Conservation (phyloP, 129 eudicot species). For the Chrysanthemum lavandulifolium region DNA sequence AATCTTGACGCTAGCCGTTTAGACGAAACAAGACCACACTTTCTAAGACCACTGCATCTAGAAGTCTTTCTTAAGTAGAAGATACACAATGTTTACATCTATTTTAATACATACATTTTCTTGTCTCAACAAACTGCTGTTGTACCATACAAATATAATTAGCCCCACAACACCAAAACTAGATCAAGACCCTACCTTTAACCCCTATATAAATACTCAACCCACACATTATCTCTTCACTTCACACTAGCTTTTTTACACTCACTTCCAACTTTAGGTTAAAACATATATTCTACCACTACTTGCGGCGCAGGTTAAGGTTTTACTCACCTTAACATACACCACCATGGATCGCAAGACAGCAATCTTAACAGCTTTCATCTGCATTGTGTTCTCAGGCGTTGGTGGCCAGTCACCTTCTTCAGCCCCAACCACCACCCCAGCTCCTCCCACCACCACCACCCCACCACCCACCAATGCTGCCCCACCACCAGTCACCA, state of each 20-base stretch:
- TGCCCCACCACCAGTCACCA: slow-evolving; percentile 41
- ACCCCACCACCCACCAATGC: slow-evolving; percentile 36
- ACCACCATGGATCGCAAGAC: slow-evolving; percentile 44
- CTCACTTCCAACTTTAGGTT: slow-evolving; percentile 22
- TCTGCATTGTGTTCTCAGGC: slow-evolving; percentile 70
- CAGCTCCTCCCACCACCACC: slow-evolving; percentile 43
- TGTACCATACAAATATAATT: slow-evolving; percentile 27
- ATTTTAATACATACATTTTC: neutral
- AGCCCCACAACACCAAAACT: slow-evolving; percentile 30
- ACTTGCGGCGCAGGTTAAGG: slow-evolving; percentile 32
- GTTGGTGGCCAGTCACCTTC: slow-evolving; percentile 81
- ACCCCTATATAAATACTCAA: slow-evolving; percentile 16
- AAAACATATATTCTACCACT: neutral
- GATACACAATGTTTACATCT: no score
- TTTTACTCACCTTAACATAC: slow-evolving; percentile 11
- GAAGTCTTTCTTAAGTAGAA: no score
- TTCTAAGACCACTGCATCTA: no score
- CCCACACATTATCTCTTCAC: neutral
- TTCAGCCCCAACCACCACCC: slow-evolving; percentile 47
- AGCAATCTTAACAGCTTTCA: slow-evolving; percentile 37
- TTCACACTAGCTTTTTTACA: slow-evolving; percentile 13
- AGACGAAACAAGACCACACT: no score
- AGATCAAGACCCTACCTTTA: slow-evolving; percentile 20
- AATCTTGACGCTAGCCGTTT: no score
- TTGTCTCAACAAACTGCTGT: slow-evolving; percentile 21